Evolutionary conservation across 768 basidiomycete species (phyloP).

Genomic region (Royoungia palumana): DNA sequence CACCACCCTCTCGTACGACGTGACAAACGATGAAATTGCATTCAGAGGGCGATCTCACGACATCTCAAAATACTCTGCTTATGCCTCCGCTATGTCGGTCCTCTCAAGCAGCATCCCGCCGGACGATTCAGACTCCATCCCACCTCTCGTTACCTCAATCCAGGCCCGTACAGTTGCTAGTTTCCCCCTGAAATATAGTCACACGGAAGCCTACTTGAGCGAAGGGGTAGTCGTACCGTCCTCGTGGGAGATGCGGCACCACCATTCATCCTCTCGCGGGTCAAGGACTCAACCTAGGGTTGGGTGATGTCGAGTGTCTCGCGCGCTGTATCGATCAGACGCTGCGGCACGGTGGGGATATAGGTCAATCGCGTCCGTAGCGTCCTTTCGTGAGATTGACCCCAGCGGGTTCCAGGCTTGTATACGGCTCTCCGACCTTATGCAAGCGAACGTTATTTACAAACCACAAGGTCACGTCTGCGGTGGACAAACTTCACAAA

Average conservation of each 20-base stretch:
- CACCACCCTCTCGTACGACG: too few relatives aligned
- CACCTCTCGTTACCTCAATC: conserved; percentile 70
- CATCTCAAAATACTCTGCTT: too few relatives aligned
- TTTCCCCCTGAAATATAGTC: conserved; percentile 83
- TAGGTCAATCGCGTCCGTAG: conserved; percentile 50
- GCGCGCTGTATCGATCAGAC: conserved; percentile 59
- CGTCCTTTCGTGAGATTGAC: neutral
- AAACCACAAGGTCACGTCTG: conserved; percentile 83
- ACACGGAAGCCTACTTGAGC: too few relatives aligned
- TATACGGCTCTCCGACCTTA: conserved; percentile 75
- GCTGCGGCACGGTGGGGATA: conserved; percentile 66
- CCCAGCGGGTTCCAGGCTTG: conserved; percentile 48
- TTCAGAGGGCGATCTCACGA: too few relatives aligned
- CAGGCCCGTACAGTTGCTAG: conserved; percentile 76
- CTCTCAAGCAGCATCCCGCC: too few relatives aligned
- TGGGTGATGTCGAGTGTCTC: conserved; percentile 79
- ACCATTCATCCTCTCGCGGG: conserved; percentile 94
- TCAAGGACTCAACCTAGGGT: conserved; percentile 93
- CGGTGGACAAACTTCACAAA: conserved; percentile 87
- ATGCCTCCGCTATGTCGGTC: too few relatives aligned
- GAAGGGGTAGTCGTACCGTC: conserved; percentile 85
- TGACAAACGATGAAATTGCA: too few relatives aligned
- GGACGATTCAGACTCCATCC: conserved; percentile 60
- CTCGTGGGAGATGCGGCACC: conserved; percentile 94
- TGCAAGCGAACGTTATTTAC: conserved; percentile 75